Evolutionary conservation across 2,329 filamentous ascomycete species (phyloP), one percentile per base, ranked within the genome.

Genomic region (Thermoascus crustaceus): DNA sequence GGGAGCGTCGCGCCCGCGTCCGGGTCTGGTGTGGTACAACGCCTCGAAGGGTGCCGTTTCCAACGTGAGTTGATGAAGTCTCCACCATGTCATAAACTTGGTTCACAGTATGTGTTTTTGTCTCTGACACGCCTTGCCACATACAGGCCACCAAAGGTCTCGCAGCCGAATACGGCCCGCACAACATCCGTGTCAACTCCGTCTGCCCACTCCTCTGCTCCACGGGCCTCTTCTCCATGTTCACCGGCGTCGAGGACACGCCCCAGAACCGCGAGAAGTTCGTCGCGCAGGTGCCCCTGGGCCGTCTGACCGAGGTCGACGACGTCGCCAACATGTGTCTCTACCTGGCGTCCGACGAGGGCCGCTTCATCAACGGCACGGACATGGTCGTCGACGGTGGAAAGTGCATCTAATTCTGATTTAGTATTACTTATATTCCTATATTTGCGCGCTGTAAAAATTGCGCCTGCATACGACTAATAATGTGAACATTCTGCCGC

Each of bases 241-340:
- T 59, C 39, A 46, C 53, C 11, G 66, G 66, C 0, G 59, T 66
- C 44, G 55, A 59, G 3, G 58, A 66, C 44, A 68, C 61, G 1
- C 57, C 61, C 1, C 65, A 68, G 44, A 68, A 68, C 41, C 48
- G 61, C 33, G 51, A 49, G 23, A 63, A 63, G 33, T 68, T 68
- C 32, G 49, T 68, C 13, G 55, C 58, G 13, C 64, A 61, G 40
- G 61, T 68, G 17, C 66, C 64, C 0, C 37, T 69, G 22, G 64
- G 64, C 7, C 52, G 65, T 11, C 44, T 62, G 18, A 61, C 60
- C n/a, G 61, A 65, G 10, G 54, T 58, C 2, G 64, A 68, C 7
- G 82, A 87, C 54, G 72, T 87, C 22, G 81, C 78, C 2, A 83
- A 84, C 49, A 79, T 80, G 17, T 78, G 75, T 42, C 68, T 79